Evolutionary conservation across 164 flowering plant genomes (phyloP), one percentile per base, ranked within the genome.

Genomic region (Cinnamomum micranthum): DNA sequence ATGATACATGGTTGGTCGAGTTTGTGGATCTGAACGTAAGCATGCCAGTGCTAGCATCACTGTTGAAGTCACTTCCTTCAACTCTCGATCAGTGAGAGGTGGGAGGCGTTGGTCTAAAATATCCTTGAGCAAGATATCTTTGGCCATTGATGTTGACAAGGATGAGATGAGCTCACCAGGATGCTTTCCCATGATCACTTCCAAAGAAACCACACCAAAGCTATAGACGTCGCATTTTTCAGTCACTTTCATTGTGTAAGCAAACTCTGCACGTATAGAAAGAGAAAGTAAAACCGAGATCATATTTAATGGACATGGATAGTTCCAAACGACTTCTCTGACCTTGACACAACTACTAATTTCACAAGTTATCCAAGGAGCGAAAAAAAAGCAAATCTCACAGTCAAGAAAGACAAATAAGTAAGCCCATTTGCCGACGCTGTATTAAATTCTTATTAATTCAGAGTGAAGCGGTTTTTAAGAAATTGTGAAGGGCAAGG

Each of bases 141-240:
- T 55, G 28, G 28, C 28, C 14, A 31, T 17, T 11, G 55, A 25
- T 9, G 28, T 47, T 25, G 75, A 35, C 19, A 64, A 62, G 6
- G 31, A 62, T 4, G 68, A 73, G 68, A 63, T 35, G 75, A 73
- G 75, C 11, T 73, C 75, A 7, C 75, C 58, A 20, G 75, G 75
- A 73, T 73, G 75, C 12, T 28, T 73, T 20, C 73, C 65, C 50
- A 28, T 27, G 1, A 58, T 71, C 64, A 52, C 64, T 68, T 68
- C 70, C 17, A 68, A 27, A 14, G 51, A 20, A 1, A 68, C 47
- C 13, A 68, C 51, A 14, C 70, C 70, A n/a, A 68, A 68, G 70
- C 70, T 68, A 68, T 68, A 68, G 15, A 68, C 51, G 51, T 68
- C 70, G 10, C 51, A 68, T 70, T 50, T 70, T 15, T 47, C 59